Base-by-base conservation (phyloP, 2,329 filamentous ascomycete species). In the Scleromitrula shiraiana region DNA sequence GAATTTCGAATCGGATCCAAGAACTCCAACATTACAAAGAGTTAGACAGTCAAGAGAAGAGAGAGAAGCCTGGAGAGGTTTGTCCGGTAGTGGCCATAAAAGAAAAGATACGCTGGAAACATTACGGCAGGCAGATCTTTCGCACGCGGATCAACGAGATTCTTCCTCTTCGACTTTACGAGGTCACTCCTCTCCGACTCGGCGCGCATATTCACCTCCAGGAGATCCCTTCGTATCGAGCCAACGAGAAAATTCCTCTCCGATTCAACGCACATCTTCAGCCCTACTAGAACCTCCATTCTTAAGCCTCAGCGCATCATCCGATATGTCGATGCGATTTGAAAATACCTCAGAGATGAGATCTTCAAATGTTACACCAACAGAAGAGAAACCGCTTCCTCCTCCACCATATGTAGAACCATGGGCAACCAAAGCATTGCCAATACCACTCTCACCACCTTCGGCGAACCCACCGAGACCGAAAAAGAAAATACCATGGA, bases 401-500 rank as follows among this genome's bases (percentile, higher is more conserved):
- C 67, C 66, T 10, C 55, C 56, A 19, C 51, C 50, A 9, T 56
- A 59, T 9, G 54, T 58, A 44, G 53, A 56, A 29, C 50, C 55
- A 32, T 38, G 59, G 17, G 22, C 35, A 8, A 6, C 36, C 7
- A 46, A 46, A 33, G 44, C 49, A 24, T 41, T 52, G 27, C 56
- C 60, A 5, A 33, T 36, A 22, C 38, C 52, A 9, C 33, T 49
- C 7, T 54, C 56, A 5, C 60, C 61, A 44, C 68, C 67, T 5
- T 64, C 67, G 23, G 6, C 26, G 2, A 64, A 68, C 39, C 76
- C 76, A 5, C 77, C 78, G n/a, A 70, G 78, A 10, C 54, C 77
- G 7, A 86, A 77, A 67, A 89, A 85, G 64, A 87, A 83, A 67
- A 72, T 90, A 2, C 74, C 76, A 38, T 89, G 85, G 83, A 83